These are phyloP conservation scores for Nigrospora sphaerica DNA, from an alignment of 2,329 filamentous ascomycete species.

Conservation along the genomic window DNA sequence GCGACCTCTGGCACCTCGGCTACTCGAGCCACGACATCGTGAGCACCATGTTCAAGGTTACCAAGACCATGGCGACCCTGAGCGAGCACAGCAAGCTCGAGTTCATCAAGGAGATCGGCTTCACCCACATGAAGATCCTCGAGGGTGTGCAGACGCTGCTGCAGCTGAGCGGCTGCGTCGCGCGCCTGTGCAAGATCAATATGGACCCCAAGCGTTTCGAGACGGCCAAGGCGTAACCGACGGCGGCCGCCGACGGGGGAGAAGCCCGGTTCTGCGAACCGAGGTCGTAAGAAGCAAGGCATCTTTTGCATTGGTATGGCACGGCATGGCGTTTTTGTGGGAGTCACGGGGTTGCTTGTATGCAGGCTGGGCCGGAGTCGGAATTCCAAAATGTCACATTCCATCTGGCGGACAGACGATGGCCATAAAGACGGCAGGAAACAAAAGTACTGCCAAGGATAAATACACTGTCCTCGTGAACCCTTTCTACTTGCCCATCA, in stretches of 20 bases:
- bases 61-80: constrained; percentile 86
- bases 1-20: constrained; percentile 88
- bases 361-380: background rate
- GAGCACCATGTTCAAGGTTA: constrained; percentile 98
- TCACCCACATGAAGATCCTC: constrained; percentile 98
- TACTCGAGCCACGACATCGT: constrained; percentile 99
- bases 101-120: constrained; percentile 97
- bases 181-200: constrained; percentile 86
- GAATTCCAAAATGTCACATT: background rate
- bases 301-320: constrained; percentile 15
- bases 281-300: background rate
- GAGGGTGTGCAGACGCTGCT: constrained; percentile 94
- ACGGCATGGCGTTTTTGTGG: constrained; percentile 19
- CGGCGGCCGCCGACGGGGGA: too few relatives aligned
- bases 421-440: too few relatives aligned
- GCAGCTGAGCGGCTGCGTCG: constrained; percentile 88
- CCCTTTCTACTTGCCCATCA: too few relatives aligned
- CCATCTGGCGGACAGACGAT: too few relatives aligned
- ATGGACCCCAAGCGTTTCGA: constrained; percentile 86
- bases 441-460: too few relatives aligned
- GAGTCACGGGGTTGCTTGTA: constrained; percentile 9
- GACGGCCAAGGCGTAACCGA: background rate
- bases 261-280: background rate
- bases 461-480: too few relatives aligned
- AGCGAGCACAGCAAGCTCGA: constrained; percentile 94